Percentiles rank a stretch among this genome's conserved stretches.
Conservation (phyloP, 306 rosid genomes). For the Hippophae tibetana region DNA sequence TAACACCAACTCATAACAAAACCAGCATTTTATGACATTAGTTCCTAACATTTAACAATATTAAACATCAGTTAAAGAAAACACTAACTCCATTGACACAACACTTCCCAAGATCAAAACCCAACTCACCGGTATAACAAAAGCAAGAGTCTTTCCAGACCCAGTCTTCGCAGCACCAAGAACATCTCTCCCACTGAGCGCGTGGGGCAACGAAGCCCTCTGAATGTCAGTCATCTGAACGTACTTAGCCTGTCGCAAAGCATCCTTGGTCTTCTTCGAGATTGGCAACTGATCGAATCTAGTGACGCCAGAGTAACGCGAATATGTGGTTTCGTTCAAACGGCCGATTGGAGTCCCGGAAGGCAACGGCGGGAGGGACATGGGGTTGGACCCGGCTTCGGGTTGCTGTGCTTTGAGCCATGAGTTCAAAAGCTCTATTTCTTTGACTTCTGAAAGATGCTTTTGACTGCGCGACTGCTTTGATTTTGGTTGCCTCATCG, state of each 20-base stretch:
- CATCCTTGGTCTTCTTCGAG: constrained; percentile 55
- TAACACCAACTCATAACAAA: no score
- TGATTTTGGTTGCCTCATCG: constrained; percentile 49
- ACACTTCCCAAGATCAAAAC: no score
- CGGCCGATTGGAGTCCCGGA: constrained; percentile 32
- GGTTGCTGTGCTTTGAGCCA: constrained; percentile 51
- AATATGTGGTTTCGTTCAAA: constrained; percentile 24
- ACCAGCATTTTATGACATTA: no score
- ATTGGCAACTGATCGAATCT: constrained; percentile 57
- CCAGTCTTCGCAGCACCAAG: constrained; percentile 94
- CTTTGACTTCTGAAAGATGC: constrained; percentile 31
- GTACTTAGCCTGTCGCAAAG: constrained; percentile 30
- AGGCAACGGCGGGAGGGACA: constrained; percentile 42
- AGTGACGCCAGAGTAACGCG: constrained; percentile 57
- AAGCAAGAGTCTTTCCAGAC: constrained; percentile 89
- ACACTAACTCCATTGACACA: no score
- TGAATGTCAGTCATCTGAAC: constrained; percentile 73
- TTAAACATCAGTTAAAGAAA: no score
- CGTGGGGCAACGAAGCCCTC: constrained; percentile 79
- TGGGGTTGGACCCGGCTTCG: constrained; percentile 51
- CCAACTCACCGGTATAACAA: constrained; percentile 68
- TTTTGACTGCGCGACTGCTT: constrained; percentile 37
- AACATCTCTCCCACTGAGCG: constrained; percentile 68
- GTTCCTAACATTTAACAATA: no score
- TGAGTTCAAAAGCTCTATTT: constrained; percentile 37